Evolutionary conservation across 768 basidiomycete genomes (phyloP), one percentile per base, ranked within the genome.

Genomic region (Chiua virens): DNA sequence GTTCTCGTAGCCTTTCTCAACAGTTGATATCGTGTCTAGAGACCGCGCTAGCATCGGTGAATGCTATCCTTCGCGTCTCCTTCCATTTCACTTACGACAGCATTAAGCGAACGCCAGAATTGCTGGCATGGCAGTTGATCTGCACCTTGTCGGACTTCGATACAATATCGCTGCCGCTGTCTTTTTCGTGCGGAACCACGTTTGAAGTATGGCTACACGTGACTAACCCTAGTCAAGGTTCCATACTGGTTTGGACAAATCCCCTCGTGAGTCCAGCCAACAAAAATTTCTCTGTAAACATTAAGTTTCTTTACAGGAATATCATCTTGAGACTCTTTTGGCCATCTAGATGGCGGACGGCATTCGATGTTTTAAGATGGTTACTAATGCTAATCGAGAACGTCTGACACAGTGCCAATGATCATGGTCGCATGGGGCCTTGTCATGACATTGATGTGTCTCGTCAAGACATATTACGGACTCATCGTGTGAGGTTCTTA

Each of bases 31-130:
- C 17, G 9, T 45, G n/a, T 42, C 10, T 40, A 75, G 73, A 40
- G 78, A 78, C 51, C 73, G 78, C 8, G 57, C 71, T 37, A 79
- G 77, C 54, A 66, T 79, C 37, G 78, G 77, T 49, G 58, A 66
- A 66, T 61, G 15, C 8, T 5, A n/a, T 27, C 32, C 13, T 38
- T 27, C 18, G 21, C 20, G 10, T 39, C 30, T 21, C 5, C 13
- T 9, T 43, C 21, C 40, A 20, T 32, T 8, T 7, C 8, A 9
- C 52, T 62, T 18, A 61, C n/a, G 22, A 37, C 8, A 42, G n/a
- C 18, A 25, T 13, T 25, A 18, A 75, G 74, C 65, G 41, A 75
- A 75, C 42, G 75, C 74, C 2, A 62, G 63, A 61, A 66, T 80
- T 36, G 77, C 77, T 7, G 77, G 76, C 8, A 74, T 79, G 76